Conservation (phyloP, 306 rosid genomes). For the Prosopis cineraria region DNA sequence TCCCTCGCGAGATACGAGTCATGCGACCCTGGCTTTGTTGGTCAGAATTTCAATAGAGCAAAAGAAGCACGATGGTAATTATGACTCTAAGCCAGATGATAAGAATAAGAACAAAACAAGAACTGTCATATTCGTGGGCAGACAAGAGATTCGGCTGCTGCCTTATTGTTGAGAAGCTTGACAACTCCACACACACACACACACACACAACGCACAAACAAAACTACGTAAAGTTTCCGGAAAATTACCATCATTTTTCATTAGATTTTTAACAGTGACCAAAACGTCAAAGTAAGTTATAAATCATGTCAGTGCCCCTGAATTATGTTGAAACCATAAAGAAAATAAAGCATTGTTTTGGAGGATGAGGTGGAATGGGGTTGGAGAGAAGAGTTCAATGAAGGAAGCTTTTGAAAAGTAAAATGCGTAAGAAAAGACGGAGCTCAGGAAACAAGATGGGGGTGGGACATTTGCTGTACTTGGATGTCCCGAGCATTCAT, state of each 20-base stretch:
- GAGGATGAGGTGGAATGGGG: neutral
- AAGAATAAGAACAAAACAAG: neutral
- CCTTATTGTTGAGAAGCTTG: neutral
- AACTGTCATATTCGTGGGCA: neutral
- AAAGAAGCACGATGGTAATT: neutral
- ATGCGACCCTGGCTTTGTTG: neutral
- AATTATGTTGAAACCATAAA: neutral
- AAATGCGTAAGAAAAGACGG: constrained; percentile 5
- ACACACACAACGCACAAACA: neutral
- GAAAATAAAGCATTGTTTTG: neutral
- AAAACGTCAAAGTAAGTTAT: neutral
- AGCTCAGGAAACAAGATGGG: neutral
- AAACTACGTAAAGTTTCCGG: neutral
- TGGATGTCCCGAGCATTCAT: neutral
- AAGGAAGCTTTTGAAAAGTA: constrained; percentile 5
- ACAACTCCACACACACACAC: neutral
- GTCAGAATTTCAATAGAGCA: neutral
- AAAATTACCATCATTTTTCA: neutral
- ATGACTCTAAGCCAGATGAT: neutral
- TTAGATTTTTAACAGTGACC: neutral
- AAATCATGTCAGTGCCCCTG: neutral
- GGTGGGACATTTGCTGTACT: constrained; percentile 37
- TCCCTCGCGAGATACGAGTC: neutral
- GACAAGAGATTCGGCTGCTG: constrained; percentile 9
- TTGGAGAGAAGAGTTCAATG: neutral